These are phyloP conservation scores for Globisporangium uncinulatum DNA, from an alignment of 352 stramenopile genomes.

Conservation along the genomic window DNA sequence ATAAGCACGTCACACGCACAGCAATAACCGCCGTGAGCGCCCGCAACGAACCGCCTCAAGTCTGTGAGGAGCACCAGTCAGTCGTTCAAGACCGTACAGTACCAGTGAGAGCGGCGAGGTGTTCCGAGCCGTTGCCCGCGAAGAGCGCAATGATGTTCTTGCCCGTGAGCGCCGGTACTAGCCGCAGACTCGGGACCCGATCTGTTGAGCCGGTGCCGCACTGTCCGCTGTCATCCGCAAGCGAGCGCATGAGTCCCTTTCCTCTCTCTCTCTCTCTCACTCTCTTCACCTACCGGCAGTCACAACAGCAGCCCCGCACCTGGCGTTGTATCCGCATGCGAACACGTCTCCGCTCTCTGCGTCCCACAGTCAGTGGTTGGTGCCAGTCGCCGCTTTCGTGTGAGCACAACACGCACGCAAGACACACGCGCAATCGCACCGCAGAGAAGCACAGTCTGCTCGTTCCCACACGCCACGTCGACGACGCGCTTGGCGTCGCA, in stretches of 20 bases:
- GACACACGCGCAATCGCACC: slow-evolving; percentile 19
- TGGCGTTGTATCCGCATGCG: slow-evolving; percentile 92
- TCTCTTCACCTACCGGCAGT: background rate
- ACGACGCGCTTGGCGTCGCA: slow-evolving; percentile 42
- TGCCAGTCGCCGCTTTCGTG: background rate
- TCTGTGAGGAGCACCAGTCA: no score
- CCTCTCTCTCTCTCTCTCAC: background rate
- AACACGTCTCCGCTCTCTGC: slow-evolving; percentile 75
- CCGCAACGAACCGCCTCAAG: background rate
- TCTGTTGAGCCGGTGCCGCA: slow-evolving; percentile 85
- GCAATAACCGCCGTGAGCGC: background rate
- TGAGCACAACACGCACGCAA: background rate
- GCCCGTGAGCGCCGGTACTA: slow-evolving; percentile 47
- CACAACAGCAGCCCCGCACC: slow-evolving; percentile 17
- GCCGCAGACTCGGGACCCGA: slow-evolving; percentile 38
- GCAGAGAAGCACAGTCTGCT: slow-evolving; percentile 85
- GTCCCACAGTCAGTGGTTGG: background rate
- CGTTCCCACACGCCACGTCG: slow-evolving; percentile 86
- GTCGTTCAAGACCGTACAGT: no score
- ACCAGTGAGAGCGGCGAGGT: slow-evolving; percentile 83
- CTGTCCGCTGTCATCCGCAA: slow-evolving; percentile 60
- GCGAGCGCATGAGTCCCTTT: background rate
- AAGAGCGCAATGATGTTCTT: slow-evolving; percentile 72
- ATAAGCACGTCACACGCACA: slow-evolving; percentile 17
- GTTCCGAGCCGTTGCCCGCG: slow-evolving; percentile 91